Base-by-base conservation (phyloP, 805 yeast species). In the Candida odintsovae region DNA sequence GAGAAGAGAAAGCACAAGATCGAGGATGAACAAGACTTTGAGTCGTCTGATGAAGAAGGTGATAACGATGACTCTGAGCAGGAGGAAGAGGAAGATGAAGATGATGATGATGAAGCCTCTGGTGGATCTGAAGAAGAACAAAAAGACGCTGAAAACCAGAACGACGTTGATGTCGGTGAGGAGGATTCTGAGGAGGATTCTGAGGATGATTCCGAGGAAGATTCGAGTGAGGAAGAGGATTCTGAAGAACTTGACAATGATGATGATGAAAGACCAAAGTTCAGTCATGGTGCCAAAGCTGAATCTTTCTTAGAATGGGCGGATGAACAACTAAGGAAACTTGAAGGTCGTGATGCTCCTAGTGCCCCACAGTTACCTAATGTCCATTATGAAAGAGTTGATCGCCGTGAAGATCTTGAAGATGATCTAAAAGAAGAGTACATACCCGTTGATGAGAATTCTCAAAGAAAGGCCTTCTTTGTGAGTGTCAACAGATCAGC, bases 231-330 rank as follows among this genome's bases (percentile, higher is more conserved):
- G 0, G 63, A 52, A 3, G 64, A 59, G 4, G 64, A 56, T 7
- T 64, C 56, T 13, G 63, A 56, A 6, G 59, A 53, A 4, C 67
- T 66, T 6, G 62, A 52, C 2, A 69, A 62, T 1, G 52, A 55
- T 16, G 52, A 55, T n/a, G 55, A 53, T 31, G 49, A 58, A 26
- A 51, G 52, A 20, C 65, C 61, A 28, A 76, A 70, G 56, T 75
- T 75, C 37, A 67, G 69, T 33, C 82, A 72, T 51, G 62, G 66
- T 37, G 61, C 72, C 26, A 68, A 67, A 40, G 92, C 88, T 1
- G 71, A 73, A 33, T 76, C 80, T 16, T 94, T 94, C 71, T 87
- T 86, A 65, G 77, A 77, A 18, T 94, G 99, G 98, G 97, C 97
- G 0, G 86, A 83, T 53, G 66, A 74, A 31, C 86, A 86, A 57